phyloP scores from a whole-genome alignment of 2,329 filamentous ascomycete genomes.

The Ophioceras dolichostomum region DNA sequence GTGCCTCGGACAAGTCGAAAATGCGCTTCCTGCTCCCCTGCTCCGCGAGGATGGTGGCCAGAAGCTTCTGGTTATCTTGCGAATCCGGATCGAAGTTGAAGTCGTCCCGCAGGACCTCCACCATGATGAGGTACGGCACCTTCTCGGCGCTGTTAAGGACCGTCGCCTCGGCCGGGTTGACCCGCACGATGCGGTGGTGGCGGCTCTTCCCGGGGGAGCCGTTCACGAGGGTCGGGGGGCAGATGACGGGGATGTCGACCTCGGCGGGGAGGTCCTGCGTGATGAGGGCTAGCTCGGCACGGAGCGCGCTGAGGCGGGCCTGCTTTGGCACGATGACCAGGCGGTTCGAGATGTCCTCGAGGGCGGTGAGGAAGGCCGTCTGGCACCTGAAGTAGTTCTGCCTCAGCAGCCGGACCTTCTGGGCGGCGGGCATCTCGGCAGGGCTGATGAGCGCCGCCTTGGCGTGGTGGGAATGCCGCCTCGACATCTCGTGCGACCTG shows the following conservation, averaged over 20 bases:
- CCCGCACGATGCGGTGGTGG: constrained; percentile 71
- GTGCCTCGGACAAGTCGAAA: constrained; percentile 59
- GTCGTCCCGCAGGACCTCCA: constrained; percentile 70
- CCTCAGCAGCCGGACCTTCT: constrained; percentile 61
- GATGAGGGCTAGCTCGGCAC: constrained; percentile 70
- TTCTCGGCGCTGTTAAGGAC: constrained; percentile 80
- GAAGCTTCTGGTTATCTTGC: constrained; percentile 56
- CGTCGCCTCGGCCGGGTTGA: constrained; percentile 75
- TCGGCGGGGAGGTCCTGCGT: constrained; percentile 72
- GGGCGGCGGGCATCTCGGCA: constrained; percentile 47
- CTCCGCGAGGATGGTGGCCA: constrained; percentile 44
- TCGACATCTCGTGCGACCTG: constrained; percentile 34
- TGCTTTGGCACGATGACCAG: constrained; percentile 72
- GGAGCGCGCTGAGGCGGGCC: constrained; percentile 66
- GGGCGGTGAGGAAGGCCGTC: constrained; percentile 66
- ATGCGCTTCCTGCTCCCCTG: constrained; percentile 45
- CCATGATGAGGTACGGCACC: constrained; percentile 75
- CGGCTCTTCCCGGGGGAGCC: constrained; percentile 63
- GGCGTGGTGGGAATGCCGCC: constrained; percentile 49
- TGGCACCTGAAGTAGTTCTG: constrained; percentile 77
- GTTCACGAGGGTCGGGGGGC: constrained; percentile 60
- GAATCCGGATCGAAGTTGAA: constrained; percentile 72
- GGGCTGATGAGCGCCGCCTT: constrained; percentile 41
- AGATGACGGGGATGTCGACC: constrained; percentile 73
- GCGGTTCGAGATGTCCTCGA: constrained; percentile 78